phyloP scores from a whole-genome alignment of 2,329 filamentous ascomycete species.

The Chaetomiaceae sp. region DNA sequence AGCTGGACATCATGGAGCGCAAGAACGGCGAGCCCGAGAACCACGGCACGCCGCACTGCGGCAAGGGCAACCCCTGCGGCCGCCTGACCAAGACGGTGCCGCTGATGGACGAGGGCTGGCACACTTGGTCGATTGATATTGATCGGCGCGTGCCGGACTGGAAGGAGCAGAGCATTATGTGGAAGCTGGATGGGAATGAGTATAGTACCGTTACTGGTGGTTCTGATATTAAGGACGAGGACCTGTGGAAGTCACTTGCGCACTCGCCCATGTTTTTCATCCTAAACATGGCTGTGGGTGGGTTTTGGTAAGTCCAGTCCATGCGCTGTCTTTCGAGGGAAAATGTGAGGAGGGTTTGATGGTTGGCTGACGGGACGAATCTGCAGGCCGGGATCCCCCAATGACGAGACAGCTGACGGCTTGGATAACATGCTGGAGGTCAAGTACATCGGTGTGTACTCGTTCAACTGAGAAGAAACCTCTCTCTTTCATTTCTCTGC shows the following conservation, averaged over 20 bases:
- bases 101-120: constrained; percentile 43
- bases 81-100: neutral
- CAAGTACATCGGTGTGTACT: constrained; percentile 21
- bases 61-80: neutral
- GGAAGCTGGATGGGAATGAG: constrained; percentile 19
- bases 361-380: neutral
- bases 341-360: neutral
- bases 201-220: constrained; percentile 30
- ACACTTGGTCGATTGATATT: constrained; percentile 43
- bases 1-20: constrained; percentile 46
- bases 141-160: constrained; percentile 40
- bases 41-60: constrained; percentile 35
- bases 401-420: constrained; percentile 23
- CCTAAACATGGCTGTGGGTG: constrained; percentile 26
- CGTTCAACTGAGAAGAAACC: too few relatives aligned
- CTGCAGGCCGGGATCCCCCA: constrained; percentile 23
- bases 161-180: constrained; percentile 43
- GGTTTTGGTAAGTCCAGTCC: constrained; percentile 26
- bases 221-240: constrained; percentile 38
- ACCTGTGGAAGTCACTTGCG: constrained; percentile 43
- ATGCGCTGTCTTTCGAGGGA: neutral
- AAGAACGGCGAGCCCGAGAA: constrained; percentile 41
- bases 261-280: constrained; percentile 33
- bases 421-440: constrained; percentile 26
- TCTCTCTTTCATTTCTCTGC: too few relatives aligned